These are phyloP conservation scores for Cornus controversa DNA, from an alignment of 148 eudicot genomes.

Conservation along the genomic window DNA sequence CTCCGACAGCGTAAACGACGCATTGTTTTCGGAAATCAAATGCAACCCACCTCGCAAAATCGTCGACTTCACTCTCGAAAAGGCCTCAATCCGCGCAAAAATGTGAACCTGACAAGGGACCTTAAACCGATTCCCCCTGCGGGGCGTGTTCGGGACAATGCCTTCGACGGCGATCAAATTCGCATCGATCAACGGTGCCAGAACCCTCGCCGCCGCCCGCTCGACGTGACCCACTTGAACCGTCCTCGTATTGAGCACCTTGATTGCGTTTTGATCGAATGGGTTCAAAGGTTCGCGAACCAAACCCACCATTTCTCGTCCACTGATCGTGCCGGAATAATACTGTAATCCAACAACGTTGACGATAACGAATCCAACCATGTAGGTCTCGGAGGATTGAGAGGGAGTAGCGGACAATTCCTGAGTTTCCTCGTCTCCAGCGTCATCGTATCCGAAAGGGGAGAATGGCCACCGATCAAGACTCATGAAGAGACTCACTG, in stretches of 20 bases:
- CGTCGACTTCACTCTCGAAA: slow-evolving; percentile 31
- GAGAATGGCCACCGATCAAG: slow-evolving; percentile 13
- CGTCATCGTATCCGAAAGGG: slow-evolving; percentile 14
- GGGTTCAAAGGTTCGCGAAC: slow-evolving; percentile 69
- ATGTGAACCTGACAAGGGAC: slow-evolving; percentile 75
- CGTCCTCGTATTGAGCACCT: slow-evolving; percentile 62
- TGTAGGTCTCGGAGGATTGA: slow-evolving; percentile 51
- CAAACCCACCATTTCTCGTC: slow-evolving; percentile 74
- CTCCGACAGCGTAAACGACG: slow-evolving; percentile 61
- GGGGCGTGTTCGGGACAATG: slow-evolving; percentile 60
- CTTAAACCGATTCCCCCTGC: slow-evolving; percentile 29
- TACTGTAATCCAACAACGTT: slow-evolving; percentile 71
- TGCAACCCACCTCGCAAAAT: slow-evolving; percentile 57
- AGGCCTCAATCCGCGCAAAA: slow-evolving; percentile 46
- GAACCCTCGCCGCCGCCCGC: slow-evolving; percentile 44
- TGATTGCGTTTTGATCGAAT: slow-evolving; percentile 66
- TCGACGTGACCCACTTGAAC: slow-evolving; percentile 76
- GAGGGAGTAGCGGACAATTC: slow-evolving; percentile 18
- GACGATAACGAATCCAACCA: slow-evolving; percentile 65
- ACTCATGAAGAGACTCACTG: slow-evolving; percentile 18
- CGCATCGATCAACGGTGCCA: slow-evolving; percentile 65
- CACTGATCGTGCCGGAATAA: slow-evolving; percentile 58
- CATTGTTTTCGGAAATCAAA: slow-evolving; percentile 38
- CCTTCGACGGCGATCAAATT: slow-evolving; percentile 51
- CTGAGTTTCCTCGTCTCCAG: slow-evolving; percentile 20